Base-by-base conservation (phyloP, 1,284 basidiomycete species). In the Cryptococcus sp. region DNA sequence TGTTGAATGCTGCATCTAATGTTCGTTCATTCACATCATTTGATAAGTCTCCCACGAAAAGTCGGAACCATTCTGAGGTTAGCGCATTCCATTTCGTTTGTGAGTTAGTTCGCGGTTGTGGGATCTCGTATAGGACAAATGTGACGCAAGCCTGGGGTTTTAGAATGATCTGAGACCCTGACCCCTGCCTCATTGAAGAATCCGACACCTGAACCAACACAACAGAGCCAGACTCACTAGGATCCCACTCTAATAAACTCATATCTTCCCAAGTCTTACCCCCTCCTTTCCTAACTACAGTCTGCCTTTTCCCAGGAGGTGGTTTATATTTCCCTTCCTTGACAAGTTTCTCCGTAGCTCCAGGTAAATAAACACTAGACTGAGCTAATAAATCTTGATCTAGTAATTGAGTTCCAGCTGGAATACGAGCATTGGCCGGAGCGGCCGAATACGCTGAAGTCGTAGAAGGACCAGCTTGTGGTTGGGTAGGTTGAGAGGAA, bases 191-290 rank as follows among this genome's bases (percentile, higher is more conserved):
- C n/a, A n/a, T 34, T 34, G 32, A 16, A 34, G 32, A 16, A 34
- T 9, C 16, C 10, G 32, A 16, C 1, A 16, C n/a, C 23, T 49
- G 24, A 51, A 22, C 21, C 52, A 40, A 34, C 40, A 32, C 37
- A 50, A 28, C 11, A 13, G 25, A 4, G 24, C 14, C 1, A 1
- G 5, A 81, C 88, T 71, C 69, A 94, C 92, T 84, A 44, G 96
- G 88, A 76, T 93, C 96, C 96, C 96, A 99, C 59, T 98, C 96
- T 16, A 98, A 76, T 48, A 99, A 78, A 2, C 91, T 96, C 73
- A 91, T 89, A 73, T 99, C 96, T 74, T 99, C 96, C 92, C 94
- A 99, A 14, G 90, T 84, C 75, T 92, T 91, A 19, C 96, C 96
- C 45, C 82, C 92, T 1, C 91, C 94, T 72, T 96, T 96, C 34